phyloP scores from a whole-genome alignment of 768 basidiomycete species.

The Russula ochroleuca region DNA sequence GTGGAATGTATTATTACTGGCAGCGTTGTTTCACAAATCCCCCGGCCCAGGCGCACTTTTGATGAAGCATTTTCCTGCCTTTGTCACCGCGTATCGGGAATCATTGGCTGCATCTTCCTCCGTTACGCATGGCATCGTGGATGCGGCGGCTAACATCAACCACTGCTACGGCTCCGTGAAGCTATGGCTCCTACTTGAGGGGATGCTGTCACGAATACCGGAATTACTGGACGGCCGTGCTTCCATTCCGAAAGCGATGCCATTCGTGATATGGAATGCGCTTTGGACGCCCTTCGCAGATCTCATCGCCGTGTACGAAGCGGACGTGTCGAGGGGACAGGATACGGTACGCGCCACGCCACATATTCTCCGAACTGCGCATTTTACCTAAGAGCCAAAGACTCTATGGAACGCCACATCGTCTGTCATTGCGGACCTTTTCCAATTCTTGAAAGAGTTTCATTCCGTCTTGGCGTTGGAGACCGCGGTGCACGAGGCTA shows the following conservation, averaged over 20 bases:
- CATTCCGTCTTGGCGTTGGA: constrained; percentile 53
- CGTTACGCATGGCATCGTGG: constrained; percentile 39
- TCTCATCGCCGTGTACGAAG: constrained; percentile 48
- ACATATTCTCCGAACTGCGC: constrained; percentile 7
- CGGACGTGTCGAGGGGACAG: constrained; percentile 42
- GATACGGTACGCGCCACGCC: constrained; percentile 29
- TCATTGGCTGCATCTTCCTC: constrained; percentile 33
- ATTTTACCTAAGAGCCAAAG: constrained; percentile 33
- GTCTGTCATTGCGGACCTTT: constrained; percentile 60
- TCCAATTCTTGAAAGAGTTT: constrained; percentile 56
- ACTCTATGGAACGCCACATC: constrained; percentile 51
- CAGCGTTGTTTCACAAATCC: constrained; percentile 43
- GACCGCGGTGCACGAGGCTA: constrained; percentile 45
- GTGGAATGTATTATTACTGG: constrained; percentile 63
- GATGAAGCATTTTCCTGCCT: constrained; percentile 48
- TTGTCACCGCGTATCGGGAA: constrained; percentile 45
- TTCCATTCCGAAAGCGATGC: constrained; percentile 27
- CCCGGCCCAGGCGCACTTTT: constrained; percentile 41
- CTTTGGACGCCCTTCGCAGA: constrained; percentile 68
- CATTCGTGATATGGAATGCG: constrained; percentile 63
- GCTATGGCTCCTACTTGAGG: constrained; percentile 62
- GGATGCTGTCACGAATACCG: constrained; percentile 31
- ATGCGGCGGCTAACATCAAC: constrained; percentile 51
- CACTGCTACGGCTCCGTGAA: constrained; percentile 66
- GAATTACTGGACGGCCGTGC: constrained; percentile 14